Percentiles rank a stretch among this genome's conserved stretches.
Conservation (phyloP, 306 rosid genomes). For the Lathyrus oleraceus region DNA sequence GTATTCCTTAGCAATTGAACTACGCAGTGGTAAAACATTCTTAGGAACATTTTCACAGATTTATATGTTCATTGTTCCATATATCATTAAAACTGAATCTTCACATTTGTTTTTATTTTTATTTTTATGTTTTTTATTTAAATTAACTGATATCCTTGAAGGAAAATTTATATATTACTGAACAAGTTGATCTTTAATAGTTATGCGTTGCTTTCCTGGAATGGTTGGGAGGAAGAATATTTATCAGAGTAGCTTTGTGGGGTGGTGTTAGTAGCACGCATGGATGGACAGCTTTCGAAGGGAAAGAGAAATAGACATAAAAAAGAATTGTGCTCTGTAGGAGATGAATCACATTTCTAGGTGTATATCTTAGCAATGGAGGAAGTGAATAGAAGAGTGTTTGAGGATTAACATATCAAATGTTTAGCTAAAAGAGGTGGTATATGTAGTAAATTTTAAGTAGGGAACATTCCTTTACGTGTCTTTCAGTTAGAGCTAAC, state of each 20-base stretch:
- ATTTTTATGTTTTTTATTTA: background rate
- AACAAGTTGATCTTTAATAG: constrained; percentile 7
- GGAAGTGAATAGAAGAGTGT: no score
- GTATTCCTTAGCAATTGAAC: constrained; percentile 25
- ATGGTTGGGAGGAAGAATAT: background rate
- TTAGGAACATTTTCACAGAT: constrained; percentile 27
- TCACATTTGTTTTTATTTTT: background rate
- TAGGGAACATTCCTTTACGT: no score
- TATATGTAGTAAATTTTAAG: no score
- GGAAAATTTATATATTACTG: background rate
- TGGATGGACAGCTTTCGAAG: no score
- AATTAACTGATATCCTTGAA: constrained; percentile 2
- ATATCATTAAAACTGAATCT: constrained; percentile 16
- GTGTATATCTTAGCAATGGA: background rate
- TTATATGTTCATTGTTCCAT: constrained; percentile 15
- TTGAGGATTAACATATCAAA: no score
- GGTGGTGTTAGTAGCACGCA: background rate
- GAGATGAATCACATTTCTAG: background rate
- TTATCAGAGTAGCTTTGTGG: background rate
- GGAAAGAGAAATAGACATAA: no score
- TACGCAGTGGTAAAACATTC: constrained; percentile 17
- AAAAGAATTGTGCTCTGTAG: background rate
- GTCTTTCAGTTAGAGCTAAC: no score
- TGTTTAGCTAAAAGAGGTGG: no score
- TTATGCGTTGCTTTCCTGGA: background rate